Base-by-base conservation (phyloP, 495 filamentous ascomycete species). In the Thermothielavioides terrestris region DNA sequence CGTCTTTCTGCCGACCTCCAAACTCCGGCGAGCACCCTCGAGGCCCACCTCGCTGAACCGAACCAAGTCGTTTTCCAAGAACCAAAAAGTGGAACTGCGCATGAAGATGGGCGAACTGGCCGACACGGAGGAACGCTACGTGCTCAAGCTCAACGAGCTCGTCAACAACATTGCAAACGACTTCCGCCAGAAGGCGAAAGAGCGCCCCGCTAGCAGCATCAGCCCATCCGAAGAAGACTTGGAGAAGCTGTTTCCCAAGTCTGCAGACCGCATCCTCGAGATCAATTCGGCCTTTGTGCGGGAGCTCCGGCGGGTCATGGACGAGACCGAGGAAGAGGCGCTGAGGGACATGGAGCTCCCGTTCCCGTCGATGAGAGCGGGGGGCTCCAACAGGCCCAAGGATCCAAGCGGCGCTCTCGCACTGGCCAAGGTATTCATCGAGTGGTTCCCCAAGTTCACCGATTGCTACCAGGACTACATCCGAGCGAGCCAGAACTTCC, bases 101-200 rank as follows among this genome's bases (percentile, higher is more conserved):
- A 80, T 87, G 53, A 89, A 94, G 60, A 84, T 99, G 81, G 85
- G 82, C 54, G 92, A 99, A 63, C 61, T 97, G 49, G 77, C 94
- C 22, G 88, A 94, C 57, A 99, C 92, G 0, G 92, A 99, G 67
- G 88, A 91, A 59, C 81, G 86, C 58, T 99, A 96, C 66, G 88
- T 97, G 27, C 71, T 75, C 60, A 94, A 95, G 60, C 57, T 97
- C 30, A 79, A 85, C 53, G 83, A 89, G 38, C 71, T 98, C 39
- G 81, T 94, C 36, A 81, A 85, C 44, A 79, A 80, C 52, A 77
- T 95, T 15, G 77, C 78, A 18, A 77, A 80, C 43, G 86, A 91
- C 43, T 89, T 85, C 59, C 82, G 81, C 28, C 64, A 77, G 54
- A 86, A 80, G 46, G 82, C 83, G 9, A 83, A 75, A 55, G 68